Conservation (phyloP, 1,284 basidiomycete genomes). For the Pyrrhoderma noxium region DNA sequence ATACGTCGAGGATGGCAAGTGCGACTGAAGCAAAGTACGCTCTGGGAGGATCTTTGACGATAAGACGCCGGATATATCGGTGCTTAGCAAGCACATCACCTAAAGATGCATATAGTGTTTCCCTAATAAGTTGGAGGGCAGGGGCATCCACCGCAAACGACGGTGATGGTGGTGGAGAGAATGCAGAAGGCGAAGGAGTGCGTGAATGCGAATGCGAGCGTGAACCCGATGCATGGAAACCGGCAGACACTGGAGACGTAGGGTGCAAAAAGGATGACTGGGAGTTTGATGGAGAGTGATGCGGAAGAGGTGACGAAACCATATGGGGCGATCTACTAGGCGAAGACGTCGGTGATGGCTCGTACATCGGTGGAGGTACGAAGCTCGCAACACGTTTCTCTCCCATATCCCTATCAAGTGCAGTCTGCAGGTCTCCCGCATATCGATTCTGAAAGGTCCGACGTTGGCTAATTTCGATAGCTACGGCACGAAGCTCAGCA, state of each 20-base stretch:
- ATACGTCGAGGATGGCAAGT: conserved; percentile 64
- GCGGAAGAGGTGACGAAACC: conserved; percentile 2
- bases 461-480: conserved; percentile 74
- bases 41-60: conserved; percentile 54
- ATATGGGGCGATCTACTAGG: conserved; percentile 14
- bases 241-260: conserved; percentile 12
- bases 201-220: conserved; percentile 3
- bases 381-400: conserved; percentile 42
- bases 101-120: conserved; percentile 73
- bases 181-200: conserved; percentile 13
- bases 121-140: conserved; percentile 67
- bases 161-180: conserved; percentile 21
- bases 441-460: conserved; percentile 77
- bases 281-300: conserved; percentile 5
- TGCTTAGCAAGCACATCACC: conserved; percentile 55
- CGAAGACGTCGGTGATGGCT: conserved; percentile 29
- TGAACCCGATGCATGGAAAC: neutral
- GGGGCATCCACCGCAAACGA: conserved; percentile 44
- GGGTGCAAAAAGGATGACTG: conserved; percentile 11
- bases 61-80: conserved; percentile 43
- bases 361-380: conserved; percentile 65
- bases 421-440: conserved; percentile 64
- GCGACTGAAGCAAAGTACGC: conserved; percentile 73
- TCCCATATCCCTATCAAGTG: conserved; percentile 51
- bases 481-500: conserved; percentile 67